Base-by-base conservation (phyloP, 1,284 basidiomycete genomes). In the Naganishia sp. region DNA sequence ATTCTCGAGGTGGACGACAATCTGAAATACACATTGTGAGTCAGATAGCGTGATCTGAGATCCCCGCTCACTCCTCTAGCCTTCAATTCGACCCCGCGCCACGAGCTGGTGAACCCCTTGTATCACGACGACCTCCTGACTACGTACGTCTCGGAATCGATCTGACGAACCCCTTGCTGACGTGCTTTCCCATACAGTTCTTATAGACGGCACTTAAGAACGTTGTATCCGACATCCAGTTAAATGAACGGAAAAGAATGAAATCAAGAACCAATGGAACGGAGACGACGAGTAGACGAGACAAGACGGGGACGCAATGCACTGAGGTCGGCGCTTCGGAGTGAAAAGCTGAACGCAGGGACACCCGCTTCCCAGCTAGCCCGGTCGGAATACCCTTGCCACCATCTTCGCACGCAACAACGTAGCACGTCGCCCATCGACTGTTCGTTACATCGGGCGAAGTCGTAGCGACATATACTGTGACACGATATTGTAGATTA, bases 31-130 rank as follows among this genome's bases (percentile, higher is more conserved):
- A 83, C 82, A 63, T 82, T 84, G 79, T 80, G 55, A 72, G 71
- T 70, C 56, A 65, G 63, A 45, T 46, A 59, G 28, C 63, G 64
- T 65, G 57, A 55, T 39, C 44, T 4, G 2, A 42, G 21, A 31
- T 44, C 42, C 25, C 3, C 18, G 53, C 59, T 65, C 9, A 69
- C 61, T 63, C 60, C 23, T 67, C 13, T 73, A 95, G 93, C 88
- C 85, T 99, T 81, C 95, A 99, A 87, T 99, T 99, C 81, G 95
- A 99, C 82, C 95, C 95, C 74, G 95, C 95, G 72, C 95, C 96
- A 73, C 86, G 95, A 78, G 94, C 95, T 73, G 96, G 95, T 72
- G 96, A 99, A 81, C 95, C 95, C 55, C 87, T 99, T 67, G 95
- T 99, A 70, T 94, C 94, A 75, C 87, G 95, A 81, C 90, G 95